These are phyloP conservation scores for Carex sylvatica DNA, from an alignment of 202 grass and related monocot species.

Conservation along the genomic window DNA sequence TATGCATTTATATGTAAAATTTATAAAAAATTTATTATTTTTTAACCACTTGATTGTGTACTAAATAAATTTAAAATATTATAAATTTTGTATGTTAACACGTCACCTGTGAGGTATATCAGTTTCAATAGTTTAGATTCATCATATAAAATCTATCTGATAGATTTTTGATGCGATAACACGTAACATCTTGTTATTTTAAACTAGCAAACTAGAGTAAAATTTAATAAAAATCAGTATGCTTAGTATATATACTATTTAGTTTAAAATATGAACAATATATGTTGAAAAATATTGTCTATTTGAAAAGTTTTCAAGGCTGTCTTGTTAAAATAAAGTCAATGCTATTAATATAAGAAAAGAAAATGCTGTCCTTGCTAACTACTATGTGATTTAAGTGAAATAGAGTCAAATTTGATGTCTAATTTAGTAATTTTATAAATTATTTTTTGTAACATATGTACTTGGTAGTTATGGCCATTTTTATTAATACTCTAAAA, in stretches of 20 bases:
- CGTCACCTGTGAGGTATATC: too few species aligned
- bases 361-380: background rate
- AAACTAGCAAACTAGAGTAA: background rate
- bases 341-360: background rate
- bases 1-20: too few species aligned
- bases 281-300: background rate
- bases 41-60: too few species aligned
- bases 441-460: background rate
- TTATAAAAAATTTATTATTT: too few species aligned
- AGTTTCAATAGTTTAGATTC: too few species aligned
- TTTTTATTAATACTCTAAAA: too few species aligned
- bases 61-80: too few species aligned
- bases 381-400: background rate
- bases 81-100: too few species aligned
- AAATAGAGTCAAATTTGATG: background rate
- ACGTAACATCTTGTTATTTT: too few species aligned
- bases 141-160: too few species aligned
- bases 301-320: background rate
- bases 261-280: background rate
- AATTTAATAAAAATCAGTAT: background rate
- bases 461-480: background rate
- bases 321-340: conserved; percentile 1
- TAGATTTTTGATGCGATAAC: too few species aligned
- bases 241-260: background rate
- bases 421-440: background rate